A percentile compares a stretch with the other conserved stretches of the same genome.
phyloP scores from a whole-genome alignment of 129 eudicot genomes.

The Pulicaria dysenterica region DNA sequence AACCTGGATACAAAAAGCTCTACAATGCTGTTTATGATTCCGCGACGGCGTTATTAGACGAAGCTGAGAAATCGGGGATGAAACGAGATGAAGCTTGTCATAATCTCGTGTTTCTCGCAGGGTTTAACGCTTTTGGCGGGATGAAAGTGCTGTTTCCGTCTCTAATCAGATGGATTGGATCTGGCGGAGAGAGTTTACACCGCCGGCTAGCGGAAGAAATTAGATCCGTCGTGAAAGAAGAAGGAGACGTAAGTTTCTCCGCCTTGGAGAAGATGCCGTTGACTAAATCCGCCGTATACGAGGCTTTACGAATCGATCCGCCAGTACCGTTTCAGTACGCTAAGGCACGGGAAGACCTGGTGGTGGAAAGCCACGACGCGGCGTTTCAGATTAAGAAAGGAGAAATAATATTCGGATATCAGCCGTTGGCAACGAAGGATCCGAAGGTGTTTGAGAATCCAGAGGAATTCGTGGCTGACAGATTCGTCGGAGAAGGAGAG shows the following conservation, averaged over 20 bases:
- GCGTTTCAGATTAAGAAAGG: constrained; percentile 55
- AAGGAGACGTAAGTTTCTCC: constrained; percentile 44
- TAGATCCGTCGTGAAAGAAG: constrained; percentile 49
- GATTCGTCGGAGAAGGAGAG: constrained; percentile 72
- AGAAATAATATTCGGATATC: constrained; percentile 65
- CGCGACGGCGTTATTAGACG: constrained; percentile 37
- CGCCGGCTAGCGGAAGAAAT: constrained; percentile 50
- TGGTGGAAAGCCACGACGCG: constrained; percentile 52
- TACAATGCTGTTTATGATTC: constrained; percentile 42
- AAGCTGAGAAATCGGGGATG: constrained; percentile 47
- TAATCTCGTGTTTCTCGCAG: constrained; percentile 55
- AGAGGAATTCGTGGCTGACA: constrained; percentile 49
- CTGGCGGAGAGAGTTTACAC: constrained; percentile 52
- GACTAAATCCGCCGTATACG: constrained; percentile 58
- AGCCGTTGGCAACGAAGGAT: constrained; percentile 64
- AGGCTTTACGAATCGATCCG: constrained; percentile 57
- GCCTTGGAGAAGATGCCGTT: constrained; percentile 51
- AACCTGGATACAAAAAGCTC: constrained; percentile 50
- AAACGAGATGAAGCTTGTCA: constrained; percentile 73
- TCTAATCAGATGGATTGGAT: constrained; percentile 56
- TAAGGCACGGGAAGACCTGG: constrained; percentile 51
- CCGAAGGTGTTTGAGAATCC: constrained; percentile 55
- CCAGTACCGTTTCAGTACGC: constrained; percentile 75
- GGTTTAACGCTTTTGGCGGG: constrained; percentile 72
- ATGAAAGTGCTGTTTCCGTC: constrained; percentile 58